These are phyloP conservation scores for Termitomyces sp. DNA, from an alignment of 768 basidiomycete genomes.

Conservation along the genomic window DNA sequence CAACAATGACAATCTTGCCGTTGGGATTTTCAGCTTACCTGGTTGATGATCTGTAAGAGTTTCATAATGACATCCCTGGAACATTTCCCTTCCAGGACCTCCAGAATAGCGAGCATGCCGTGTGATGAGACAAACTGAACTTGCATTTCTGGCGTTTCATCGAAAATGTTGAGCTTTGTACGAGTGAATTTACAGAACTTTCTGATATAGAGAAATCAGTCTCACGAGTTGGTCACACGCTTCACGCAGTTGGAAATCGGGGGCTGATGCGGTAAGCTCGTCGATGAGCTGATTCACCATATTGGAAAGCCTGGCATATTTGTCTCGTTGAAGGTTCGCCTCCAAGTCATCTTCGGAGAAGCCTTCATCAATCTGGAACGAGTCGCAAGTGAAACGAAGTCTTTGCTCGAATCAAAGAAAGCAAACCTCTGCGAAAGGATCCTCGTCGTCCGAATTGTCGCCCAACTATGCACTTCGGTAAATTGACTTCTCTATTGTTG, in stretches of 20 bases:
- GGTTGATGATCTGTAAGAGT: conserved; percentile 84
- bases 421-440: conserved; percentile 90
- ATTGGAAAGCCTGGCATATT: conserved; percentile 82
- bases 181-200: conserved; percentile 4
- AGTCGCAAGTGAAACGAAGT: conserved; percentile 6
- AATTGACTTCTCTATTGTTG: background rate
- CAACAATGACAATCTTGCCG: background rate
- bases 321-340: conserved; percentile 89
- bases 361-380: conserved; percentile 79
- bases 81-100: conserved; percentile 85
- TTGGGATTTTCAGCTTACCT: conserved; percentile 44
- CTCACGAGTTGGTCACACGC: conserved; percentile 86
- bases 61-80: conserved; percentile 85
- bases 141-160: conserved; percentile 82
- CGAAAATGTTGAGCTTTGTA: conserved; percentile 68
- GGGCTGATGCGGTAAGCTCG: conserved; percentile 74
- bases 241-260: conserved; percentile 79
- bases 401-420: background rate
- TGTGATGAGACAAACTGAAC: conserved; percentile 86
- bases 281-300: conserved; percentile 85
- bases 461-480: conserved; percentile 60
- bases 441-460: conserved; percentile 85
- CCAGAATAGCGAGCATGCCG: conserved; percentile 92
- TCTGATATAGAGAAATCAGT: background rate
- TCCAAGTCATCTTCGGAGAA: conserved; percentile 91